phyloP scores from a whole-genome alignment of 106 monocot genomes.

The Phalaenopsis aphrodite region DNA sequence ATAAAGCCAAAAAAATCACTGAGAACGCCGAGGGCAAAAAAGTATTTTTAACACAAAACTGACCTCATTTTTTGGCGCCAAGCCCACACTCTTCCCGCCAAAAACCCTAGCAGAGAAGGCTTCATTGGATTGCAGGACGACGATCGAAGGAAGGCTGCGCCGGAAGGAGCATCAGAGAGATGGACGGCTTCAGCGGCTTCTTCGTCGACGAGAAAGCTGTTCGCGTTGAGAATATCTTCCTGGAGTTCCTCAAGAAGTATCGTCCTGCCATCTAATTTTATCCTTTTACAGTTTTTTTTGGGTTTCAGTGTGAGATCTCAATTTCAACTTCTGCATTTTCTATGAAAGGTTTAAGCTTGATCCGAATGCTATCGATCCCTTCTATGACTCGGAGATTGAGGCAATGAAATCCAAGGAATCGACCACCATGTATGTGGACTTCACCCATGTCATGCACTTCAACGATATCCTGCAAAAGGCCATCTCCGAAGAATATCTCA shows the following conservation, averaged over 20 bases:
- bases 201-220: conserved; percentile 89
- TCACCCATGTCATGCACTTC: conserved; percentile 91
- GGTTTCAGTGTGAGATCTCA: not conserved
- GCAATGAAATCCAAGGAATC: conserved; percentile 77
- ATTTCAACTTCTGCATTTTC: not conserved
- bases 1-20: too few relatives aligned
- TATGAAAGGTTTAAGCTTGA: conserved; percentile 55
- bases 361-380: conserved; percentile 43
- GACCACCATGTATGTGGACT: conserved; percentile 91
- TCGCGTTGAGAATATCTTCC: conserved; percentile 83
- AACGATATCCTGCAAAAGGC: conserved; percentile 84
- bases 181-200: conserved; percentile 50
- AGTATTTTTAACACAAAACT: not conserved
- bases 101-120: not conserved
- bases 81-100: conserved; percentile 5
- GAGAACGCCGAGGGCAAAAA: not conserved
- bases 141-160: not conserved
- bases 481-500: conserved; percentile 84
- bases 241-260: conserved; percentile 90
- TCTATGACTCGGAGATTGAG: conserved; percentile 92
- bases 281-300: conserved; percentile 5
- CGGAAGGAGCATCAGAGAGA: conserved; percentile 6
- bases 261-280: not conserved
- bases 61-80: conserved; percentile 10
- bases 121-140: not conserved